These are phyloP conservation scores for Trametes versicolor DNA, from an alignment of 1,284 basidiomycete species.

Conservation along the genomic window DNA sequence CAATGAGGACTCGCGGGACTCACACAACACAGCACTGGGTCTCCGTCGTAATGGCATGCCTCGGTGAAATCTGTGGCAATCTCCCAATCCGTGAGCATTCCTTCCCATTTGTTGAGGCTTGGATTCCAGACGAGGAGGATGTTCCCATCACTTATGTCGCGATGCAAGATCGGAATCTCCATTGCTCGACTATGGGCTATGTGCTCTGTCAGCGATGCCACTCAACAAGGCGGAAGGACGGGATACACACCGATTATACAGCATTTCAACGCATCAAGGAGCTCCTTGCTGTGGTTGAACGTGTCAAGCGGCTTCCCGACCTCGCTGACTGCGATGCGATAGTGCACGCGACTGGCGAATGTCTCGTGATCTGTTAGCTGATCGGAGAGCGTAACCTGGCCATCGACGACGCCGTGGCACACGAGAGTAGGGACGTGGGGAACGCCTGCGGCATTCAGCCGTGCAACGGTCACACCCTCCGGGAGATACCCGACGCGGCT, in stretches of 20 bases:
- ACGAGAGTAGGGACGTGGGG: slow-evolving; percentile 2
- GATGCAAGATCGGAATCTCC: slow-evolving; percentile 13
- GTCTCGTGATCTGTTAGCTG: not conserved
- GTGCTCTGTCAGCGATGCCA: not conserved
- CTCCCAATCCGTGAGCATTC: slow-evolving; percentile 29
- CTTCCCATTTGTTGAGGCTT: not conserved
- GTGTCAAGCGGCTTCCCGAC: slow-evolving; percentile 7
- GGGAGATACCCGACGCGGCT: not conserved
- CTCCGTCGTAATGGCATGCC: not conserved
- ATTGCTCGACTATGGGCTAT: slow-evolving; percentile 22
- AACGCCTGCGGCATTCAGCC: slow-evolving; percentile 1
- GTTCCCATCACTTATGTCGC: slow-evolving; percentile 28
- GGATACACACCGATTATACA: slow-evolving; percentile 8
- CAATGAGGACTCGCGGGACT: not conserved
- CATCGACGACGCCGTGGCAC: slow-evolving; percentile 8
- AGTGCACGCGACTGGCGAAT: slow-evolving; percentile 5
- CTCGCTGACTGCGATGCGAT: slow-evolving; percentile 22
- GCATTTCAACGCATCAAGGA: not conserved
- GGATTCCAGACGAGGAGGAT: slow-evolving; percentile 8
- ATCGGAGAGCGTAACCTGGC: slow-evolving; percentile 2
- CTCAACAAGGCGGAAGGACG: not conserved
- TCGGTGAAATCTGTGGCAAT: not conserved
- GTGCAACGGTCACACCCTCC: slow-evolving; percentile 4
- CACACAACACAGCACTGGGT: slow-evolving; percentile 1
- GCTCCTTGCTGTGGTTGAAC: slow-evolving; percentile 1